Evolutionary conservation across 768 basidiomycete species (phyloP), one percentile per base, ranked within the genome.

Genomic region (Psilocybe cyanescens): DNA sequence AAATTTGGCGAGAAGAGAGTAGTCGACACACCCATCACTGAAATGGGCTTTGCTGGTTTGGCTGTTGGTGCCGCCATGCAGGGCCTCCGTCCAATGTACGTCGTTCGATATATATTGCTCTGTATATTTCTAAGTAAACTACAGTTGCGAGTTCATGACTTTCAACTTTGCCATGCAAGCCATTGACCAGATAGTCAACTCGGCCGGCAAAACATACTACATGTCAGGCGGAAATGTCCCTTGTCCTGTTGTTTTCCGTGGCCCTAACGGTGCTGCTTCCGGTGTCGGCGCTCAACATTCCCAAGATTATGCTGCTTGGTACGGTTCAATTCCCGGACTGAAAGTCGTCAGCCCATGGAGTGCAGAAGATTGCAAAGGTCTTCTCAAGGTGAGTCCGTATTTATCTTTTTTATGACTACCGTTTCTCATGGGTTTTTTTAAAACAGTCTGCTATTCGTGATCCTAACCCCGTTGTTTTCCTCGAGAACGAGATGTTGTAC

Each of bases 151-250:
- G 82, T 99, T 98, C 83, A 99, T 98, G 97, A 99, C 97, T 14
- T 99, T 97, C 84, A 99, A 99, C 84, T 99, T 99, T 74, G 97
- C 97, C 66, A 99, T 99, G 97, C 95, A 96, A 79, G 96, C 97
- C 60, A 99, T 99, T 75, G 97, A 99, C 80, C 97, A 99, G 73
- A 99, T 99, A 65, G 95, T 99, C 78, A 99, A 99, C 85, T 99
- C 97, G n/a, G 97, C 92, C 58, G 97, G 94, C 62, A 99, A 99
- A 83, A 99, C 97, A 3, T 96, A 98, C 79, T 99, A 99, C 86
- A 99, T 99, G 97, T 99, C 97, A 41, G 97, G 97, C 60, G 97
- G 97, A 65, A 98, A 95, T 71, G 96, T 98, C 16, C 93, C 95
- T 9, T 99, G 97, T 81, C 95, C 97, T 24, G 93, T 99, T 64